phyloP scores from a whole-genome alignment of 305 asterid species.

The Solanum hybrid region DNA sequence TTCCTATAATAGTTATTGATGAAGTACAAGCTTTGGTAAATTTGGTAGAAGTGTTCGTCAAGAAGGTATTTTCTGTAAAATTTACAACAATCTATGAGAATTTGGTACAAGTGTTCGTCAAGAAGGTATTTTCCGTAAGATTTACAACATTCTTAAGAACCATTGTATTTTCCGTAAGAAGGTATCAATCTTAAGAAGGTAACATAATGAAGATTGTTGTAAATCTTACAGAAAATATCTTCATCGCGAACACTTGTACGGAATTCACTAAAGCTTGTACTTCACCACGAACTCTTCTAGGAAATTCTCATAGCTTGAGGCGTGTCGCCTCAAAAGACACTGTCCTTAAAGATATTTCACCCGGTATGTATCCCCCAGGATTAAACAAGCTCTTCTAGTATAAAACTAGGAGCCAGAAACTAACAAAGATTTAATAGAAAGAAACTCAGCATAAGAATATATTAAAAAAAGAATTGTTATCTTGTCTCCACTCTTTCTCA shows the following conservation, averaged over 20 bases:
- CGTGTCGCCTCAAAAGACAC: background rate
- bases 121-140: too few relatives aligned
- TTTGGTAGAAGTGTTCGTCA: too few relatives aligned
- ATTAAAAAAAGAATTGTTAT: too few relatives aligned
- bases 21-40: too few relatives aligned
- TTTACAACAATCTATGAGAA: too few relatives aligned
- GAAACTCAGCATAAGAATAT: background rate
- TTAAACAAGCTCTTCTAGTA: background rate
- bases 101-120: too few relatives aligned
- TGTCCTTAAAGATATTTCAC: background rate
- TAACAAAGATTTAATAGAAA: too few relatives aligned
- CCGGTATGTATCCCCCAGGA: background rate
- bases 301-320: background rate
- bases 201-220: background rate
- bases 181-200: background rate
- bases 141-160: background rate
- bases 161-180: background rate
- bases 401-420: rapidly evolving
- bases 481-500: too few relatives aligned
- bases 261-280: background rate
- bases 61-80: too few relatives aligned
- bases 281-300: background rate
- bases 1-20: too few relatives aligned
- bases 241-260: background rate
- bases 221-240: background rate